phyloP scores from a whole-genome alignment of 2,329 filamentous ascomycete genomes.

The Thyridium curvatum region DNA sequence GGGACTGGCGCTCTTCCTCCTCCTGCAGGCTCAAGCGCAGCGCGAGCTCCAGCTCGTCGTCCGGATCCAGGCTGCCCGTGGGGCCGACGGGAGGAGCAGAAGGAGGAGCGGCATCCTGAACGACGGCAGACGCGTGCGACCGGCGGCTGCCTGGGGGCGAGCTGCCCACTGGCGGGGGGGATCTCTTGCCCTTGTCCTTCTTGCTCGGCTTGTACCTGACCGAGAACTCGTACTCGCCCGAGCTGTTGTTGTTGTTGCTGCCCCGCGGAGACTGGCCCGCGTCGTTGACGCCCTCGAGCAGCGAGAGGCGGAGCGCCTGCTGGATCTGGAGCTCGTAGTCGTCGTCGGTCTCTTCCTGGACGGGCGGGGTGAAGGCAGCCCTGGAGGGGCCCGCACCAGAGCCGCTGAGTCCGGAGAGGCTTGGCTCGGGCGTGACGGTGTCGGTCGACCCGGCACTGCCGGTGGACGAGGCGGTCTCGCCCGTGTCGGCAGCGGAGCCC shows the following conservation, averaged over 20 bases:
- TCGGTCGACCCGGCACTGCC: slow-evolving; percentile 28
- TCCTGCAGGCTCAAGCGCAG: slow-evolving; percentile 55
- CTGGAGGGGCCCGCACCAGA: slow-evolving; percentile 15
- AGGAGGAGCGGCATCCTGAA: slow-evolving; percentile 12
- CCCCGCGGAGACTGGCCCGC: slow-evolving; percentile 35
- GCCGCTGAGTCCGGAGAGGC: slow-evolving; percentile 34
- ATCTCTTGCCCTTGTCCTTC: slow-evolving; percentile 30
- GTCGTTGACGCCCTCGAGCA: slow-evolving; percentile 50
- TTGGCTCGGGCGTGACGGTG: slow-evolving; percentile 50
- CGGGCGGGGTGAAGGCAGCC: slow-evolving; percentile 4
- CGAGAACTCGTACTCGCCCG: slow-evolving; percentile 43
- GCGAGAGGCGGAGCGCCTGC: slow-evolving; percentile 54
- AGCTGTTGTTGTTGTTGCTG: too few relatives aligned
- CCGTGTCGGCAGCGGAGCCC: slow-evolving; percentile 42
- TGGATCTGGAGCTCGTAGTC: slow-evolving; percentile 58
- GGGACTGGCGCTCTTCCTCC: slow-evolving; percentile 29
- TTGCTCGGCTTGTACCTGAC: slow-evolving; percentile 23
- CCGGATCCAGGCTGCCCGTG: slow-evolving; percentile 19
- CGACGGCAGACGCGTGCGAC: slow-evolving; percentile 22
- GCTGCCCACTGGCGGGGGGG: slow-evolving; percentile 15
- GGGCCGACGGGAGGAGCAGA: slow-evolving; percentile 5
- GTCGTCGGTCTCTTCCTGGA: slow-evolving; percentile 32
- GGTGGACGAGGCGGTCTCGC: slow-evolving; percentile 34
- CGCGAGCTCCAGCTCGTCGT: slow-evolving; percentile 55
- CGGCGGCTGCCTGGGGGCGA: slow-evolving; percentile 25